phyloP scores from a whole-genome alignment of 2,329 filamentous ascomycete species.

The Colletotrichum truncatum region DNA sequence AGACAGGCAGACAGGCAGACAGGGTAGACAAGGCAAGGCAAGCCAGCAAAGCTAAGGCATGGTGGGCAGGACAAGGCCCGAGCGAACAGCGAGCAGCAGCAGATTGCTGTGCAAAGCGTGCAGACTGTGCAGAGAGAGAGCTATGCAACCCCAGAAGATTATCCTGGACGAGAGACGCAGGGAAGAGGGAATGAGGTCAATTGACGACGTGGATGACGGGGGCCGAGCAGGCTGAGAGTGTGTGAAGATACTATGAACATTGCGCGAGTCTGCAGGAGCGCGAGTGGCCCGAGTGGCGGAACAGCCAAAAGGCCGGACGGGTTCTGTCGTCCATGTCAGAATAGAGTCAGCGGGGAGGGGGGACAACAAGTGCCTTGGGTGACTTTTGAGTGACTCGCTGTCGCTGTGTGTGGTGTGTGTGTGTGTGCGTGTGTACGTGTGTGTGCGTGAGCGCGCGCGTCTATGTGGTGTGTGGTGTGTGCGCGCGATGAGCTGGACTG shows the following conservation, averaged over 20 bases:
- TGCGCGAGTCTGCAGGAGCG: not conserved
- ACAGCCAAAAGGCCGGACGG: not conserved
- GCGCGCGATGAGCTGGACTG: not conserved
- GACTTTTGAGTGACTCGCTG: not conserved
- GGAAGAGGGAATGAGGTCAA: not conserved
- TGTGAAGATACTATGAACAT: not conserved
- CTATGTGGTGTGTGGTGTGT: not conserved
- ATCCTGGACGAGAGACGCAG: not conserved
- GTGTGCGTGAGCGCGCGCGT: not conserved
- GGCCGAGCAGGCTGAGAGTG: not conserved
- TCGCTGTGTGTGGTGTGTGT: not conserved
- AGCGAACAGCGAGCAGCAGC: constrained; percentile 2
- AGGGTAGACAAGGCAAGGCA: constrained; percentile 7
- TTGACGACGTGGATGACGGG: not conserved
- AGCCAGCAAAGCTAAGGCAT: constrained; percentile 17
- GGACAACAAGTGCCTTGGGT: not conserved
- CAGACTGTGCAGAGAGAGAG: not conserved
- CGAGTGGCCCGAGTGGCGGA: not conserved
- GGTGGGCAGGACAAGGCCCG: constrained; percentile 6
- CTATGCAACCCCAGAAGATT: not conserved
- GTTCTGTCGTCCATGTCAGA: not conserved
- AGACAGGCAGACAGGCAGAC: constrained; percentile 5
- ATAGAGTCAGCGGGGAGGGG: not conserved
- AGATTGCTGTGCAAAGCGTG: not conserved
- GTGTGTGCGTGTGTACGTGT: not conserved